These are phyloP conservation scores for Coemansia sp. DNA, from an alignment of 371 early-diverging fungal species.

Conservation along the genomic window DNA sequence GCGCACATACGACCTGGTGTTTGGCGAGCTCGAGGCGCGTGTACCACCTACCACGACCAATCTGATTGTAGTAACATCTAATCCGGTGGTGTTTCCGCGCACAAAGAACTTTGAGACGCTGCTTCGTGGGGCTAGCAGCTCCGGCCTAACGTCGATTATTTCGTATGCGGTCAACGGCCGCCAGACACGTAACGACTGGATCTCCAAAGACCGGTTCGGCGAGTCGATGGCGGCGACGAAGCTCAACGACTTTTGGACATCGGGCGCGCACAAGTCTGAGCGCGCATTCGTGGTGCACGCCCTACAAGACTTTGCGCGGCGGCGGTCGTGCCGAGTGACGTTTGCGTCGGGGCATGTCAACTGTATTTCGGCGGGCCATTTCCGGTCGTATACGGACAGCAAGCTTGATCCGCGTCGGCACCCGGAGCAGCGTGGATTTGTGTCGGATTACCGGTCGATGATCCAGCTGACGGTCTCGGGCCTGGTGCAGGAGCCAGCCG, in stretches of 20 bases:
- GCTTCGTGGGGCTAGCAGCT: constrained; percentile 51
- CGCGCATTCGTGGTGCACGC: constrained; percentile 63
- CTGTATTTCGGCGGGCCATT: constrained; percentile 68
- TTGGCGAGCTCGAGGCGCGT: constrained; percentile 57
- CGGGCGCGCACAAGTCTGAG: constrained; percentile 65
- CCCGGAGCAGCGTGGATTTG: constrained; percentile 56
- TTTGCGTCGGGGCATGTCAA: constrained; percentile 88
- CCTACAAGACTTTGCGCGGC: constrained; percentile 65
- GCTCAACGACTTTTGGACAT: constrained; percentile 74
- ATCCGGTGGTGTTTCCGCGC: constrained; percentile 74
- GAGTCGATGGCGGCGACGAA: constrained; percentile 74
- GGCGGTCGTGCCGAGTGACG: constrained; percentile 66
- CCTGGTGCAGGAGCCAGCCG: constrained; percentile 61
- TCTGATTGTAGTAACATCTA: constrained; percentile 67
- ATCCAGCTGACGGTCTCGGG: constrained; percentile 73
- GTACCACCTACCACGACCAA: constrained; percentile 62
- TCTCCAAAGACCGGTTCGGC: constrained; percentile 56
- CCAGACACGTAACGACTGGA: constrained; percentile 53
- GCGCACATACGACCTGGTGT: constrained; percentile 63
- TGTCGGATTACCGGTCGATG: constrained; percentile 60
- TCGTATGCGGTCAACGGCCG: constrained; percentile 51
- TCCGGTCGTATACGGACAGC: constrained; percentile 58
- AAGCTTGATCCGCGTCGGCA: constrained; percentile 52
- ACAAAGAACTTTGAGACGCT: constrained; percentile 56
- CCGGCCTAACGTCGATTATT: constrained; percentile 51